Evolutionary conservation across 169 alveolate genomes (phyloP).

Genomic region (Eimeria maxima): DNA sequence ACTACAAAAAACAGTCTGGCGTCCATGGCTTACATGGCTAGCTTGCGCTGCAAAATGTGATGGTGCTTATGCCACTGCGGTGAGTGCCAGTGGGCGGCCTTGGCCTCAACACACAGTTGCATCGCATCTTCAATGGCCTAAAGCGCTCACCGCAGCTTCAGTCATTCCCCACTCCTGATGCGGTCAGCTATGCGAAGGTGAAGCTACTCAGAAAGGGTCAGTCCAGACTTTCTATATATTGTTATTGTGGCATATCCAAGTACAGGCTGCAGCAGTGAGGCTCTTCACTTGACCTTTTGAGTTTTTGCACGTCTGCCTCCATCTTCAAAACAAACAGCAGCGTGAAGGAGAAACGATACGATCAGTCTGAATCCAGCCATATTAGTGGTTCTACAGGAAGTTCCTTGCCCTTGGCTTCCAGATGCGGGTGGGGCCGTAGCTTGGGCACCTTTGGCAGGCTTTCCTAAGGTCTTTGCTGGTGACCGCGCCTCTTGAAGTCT

Average conservation of each 20-base stretch:
- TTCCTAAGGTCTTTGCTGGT: slow-evolving; percentile 3
- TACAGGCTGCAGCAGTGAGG: neutral
- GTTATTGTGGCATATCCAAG: neutral
- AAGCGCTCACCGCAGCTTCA: slow-evolving; percentile 27
- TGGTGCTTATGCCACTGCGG: slow-evolving; percentile 63
- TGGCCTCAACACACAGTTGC: slow-evolving; percentile 59
- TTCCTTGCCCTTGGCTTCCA: slow-evolving; percentile 28
- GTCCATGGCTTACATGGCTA: slow-evolving; percentile 33
- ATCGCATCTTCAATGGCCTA: slow-evolving; percentile 70
- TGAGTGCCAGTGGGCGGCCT: slow-evolving; percentile 45
- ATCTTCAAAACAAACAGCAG: slow-evolving; percentile 74
- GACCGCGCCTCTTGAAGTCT: slow-evolving; percentile 38
- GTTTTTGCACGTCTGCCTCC: slow-evolving; percentile 68
- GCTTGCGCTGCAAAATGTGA: slow-evolving; percentile 65
- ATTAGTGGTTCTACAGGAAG: neutral
- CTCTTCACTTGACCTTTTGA: slow-evolving; percentile 67
- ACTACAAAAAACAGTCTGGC: neutral
- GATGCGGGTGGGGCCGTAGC: neutral
- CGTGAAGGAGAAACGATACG: slow-evolving; percentile 53
- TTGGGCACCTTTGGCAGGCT: neutral
- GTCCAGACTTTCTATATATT: neutral
- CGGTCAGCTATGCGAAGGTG: neutral
- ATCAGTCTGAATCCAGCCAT: neutral
- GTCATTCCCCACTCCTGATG: neutral
- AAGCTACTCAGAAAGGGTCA: neutral